Evolutionary conservation across 2,329 filamentous ascomycete genomes (phyloP), one percentile per base, ranked within the genome.

Genomic region (Byssothecium circinans): DNA sequence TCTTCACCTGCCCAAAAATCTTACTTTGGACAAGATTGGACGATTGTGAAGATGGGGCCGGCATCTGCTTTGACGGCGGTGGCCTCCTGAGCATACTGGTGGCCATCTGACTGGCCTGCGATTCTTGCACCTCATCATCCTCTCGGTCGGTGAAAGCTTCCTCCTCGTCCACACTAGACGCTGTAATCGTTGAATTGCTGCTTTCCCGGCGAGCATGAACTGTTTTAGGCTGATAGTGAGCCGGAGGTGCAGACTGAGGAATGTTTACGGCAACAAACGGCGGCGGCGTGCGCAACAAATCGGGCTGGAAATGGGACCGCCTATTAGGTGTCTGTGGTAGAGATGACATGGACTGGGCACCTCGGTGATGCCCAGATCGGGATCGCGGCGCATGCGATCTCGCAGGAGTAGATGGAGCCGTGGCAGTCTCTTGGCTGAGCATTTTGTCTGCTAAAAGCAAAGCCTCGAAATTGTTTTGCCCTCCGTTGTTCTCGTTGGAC

Each of bases 291-390:
- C 83, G 52, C 76, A 82, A 61, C 2, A 86, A 80, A 10, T 88
- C 65, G 30, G 69, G 63, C 71, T 66, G 88, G 75, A 57, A 80
- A 83, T 40, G 86, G 75, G 57, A 53, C 33, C 58, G 72, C 12
- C 82, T 79, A 35, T 76, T 75, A 8, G 90, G 89, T 2, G 90
- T 95, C 5, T 84, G 84, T 7, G 90, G 90, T 4, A 96, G 76
- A 1, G 91, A 94, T 0, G 91, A 95, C 68, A 95, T 77, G 36
- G 89, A 94, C 67, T 95, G 89, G 23, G 85, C 83, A 49, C 86
- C 88, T 57, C 90, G 84, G 15, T 80, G 82, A 67, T 95, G 90
- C 46, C 82, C 83, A 45, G 80, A 75, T 42, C 74, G 49, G 68
- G 78, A 62, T 75, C 79, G 68, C 72, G 79, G 50, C 69, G 75